Base-by-base conservation (phyloP, 305 asterid species). In the Fraxinus nigra region DNA sequence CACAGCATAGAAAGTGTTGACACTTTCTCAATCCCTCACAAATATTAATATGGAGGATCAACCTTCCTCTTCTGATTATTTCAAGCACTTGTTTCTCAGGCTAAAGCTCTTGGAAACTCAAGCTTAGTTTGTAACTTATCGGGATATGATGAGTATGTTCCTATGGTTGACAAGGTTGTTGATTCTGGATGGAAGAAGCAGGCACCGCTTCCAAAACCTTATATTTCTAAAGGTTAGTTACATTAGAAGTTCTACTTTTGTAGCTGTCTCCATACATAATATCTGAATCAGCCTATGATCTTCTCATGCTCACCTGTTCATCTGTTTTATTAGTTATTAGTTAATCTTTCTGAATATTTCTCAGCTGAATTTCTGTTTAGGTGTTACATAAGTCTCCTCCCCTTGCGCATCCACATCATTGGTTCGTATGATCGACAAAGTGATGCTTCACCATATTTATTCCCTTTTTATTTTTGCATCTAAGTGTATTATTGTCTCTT, bases 121-220 rank as follows among this genome's bases (percentile, higher is more conserved):
- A 88, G 90, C 82, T 88, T 87, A 79, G 80, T 84, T 33, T 87
- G 90, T 77, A 89, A 87, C 80, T 91, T 89, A 85, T 85, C 93
- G 35, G 98, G 98, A 78, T 93, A 94, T 84, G 98, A 97, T 54
- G 99, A 97, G 84, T 94, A 93, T 88, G 98, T 97, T 76, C 99
- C 99, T 37, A 94, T 97, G 99, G 99, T 97, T 30, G 99, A 97
- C 88, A 97, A 97, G 90, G 98, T 98, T 79, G 99, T 97, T 79
- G 99, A 92, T 90, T 85, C 95, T 82, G 95, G 90, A 72, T 97
- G 93, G 97, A 97, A 94, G 90, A 94, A 92, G 89, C 95, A 83
- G 80, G 83, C 89, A 76, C 82, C 93, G 80, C 85, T 89, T 78
- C 92, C 86, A 69, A 94, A 89, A 82, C 91, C 89, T 59, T 72